A percentile compares a stretch with the other conserved stretches of the same genome.
phyloP scores from a whole-genome alignment of 345 rosid species.

The Passiflora organensis region DNA sequence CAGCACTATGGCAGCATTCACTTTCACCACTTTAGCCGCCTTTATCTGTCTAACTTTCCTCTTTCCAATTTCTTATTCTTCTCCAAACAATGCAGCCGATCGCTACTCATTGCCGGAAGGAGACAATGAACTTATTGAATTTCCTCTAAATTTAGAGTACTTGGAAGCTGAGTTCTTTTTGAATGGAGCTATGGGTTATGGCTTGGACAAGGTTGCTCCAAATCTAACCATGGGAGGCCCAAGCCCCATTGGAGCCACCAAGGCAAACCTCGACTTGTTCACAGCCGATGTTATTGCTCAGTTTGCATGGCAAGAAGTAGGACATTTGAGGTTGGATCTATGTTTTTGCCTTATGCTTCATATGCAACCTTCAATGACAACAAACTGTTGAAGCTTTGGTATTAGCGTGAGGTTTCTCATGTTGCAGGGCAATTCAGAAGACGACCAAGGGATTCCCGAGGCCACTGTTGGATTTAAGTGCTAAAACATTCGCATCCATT shows the following conservation, averaged over 20 bases:
- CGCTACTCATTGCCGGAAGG: too few relatives aligned
- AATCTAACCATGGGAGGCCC: slow-evolving; percentile 65
- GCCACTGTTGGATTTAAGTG: slow-evolving; percentile 67
- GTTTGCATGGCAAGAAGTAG: slow-evolving; percentile 88
- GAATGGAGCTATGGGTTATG: slow-evolving; percentile 63
- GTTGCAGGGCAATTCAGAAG: slow-evolving; percentile 56
- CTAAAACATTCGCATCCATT: slow-evolving; percentile 42
- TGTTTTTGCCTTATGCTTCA: background rate
- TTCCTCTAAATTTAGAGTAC: slow-evolving; percentile 80
- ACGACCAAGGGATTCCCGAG: slow-evolving; percentile 70
- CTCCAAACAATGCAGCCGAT: background rate
- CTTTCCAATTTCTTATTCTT: slow-evolving; percentile 20
- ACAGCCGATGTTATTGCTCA: slow-evolving; percentile 59
- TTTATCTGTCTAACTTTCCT: slow-evolving; percentile 18
- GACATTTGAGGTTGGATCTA: slow-evolving; percentile 55
- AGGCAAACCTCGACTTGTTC: slow-evolving; percentile 53
- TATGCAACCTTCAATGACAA: background rate
- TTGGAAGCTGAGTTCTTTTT: slow-evolving; percentile 92
- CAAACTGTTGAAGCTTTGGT: too few relatives aligned
- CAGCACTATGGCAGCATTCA: slow-evolving; percentile 10
- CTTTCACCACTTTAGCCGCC: background rate
- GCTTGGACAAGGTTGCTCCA: slow-evolving; percentile 68
- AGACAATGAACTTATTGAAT: slow-evolving; percentile 58
- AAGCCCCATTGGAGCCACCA: slow-evolving; percentile 53
- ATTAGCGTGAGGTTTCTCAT: too few relatives aligned